Evolutionary conservation across 2,329 filamentous ascomycete genomes (phyloP), one percentile per base, ranked within the genome.

Genomic region (Pseudogymnoascus sp.): DNA sequence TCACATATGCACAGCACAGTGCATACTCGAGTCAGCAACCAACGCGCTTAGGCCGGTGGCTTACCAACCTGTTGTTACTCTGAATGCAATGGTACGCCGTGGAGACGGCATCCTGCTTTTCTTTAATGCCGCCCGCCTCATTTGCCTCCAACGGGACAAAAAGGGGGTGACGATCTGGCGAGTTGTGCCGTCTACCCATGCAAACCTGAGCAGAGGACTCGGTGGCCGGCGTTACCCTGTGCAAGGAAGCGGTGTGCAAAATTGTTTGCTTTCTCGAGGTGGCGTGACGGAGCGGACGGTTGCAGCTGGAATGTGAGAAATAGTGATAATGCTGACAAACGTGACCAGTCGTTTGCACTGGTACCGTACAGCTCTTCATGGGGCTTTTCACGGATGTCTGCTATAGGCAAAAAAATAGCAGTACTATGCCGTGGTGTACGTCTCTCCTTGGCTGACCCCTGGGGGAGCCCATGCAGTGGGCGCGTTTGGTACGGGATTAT

Each of bases 1-100:
- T 56, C 50, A 56, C n/a, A 33, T 56, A 56, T 56, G 50, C 50
- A 56, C 26, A 56, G n/a, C 26, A 56, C 50, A 33, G 28, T 56
- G 28, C 50, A 33, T 56, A 33, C 50, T 56, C 26, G 46, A 56
- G 46, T 31, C 26, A 56, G n/a, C 46, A 56, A 56, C 46, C 46
- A 33, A 19, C 26, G 26, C 50, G 50, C 28, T 33, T n/a, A 26
- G 50, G 28, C n/a, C n/a, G 26, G 50, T 56, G 50, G 50, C 26
- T 56, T 56, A 56, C n/a, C 50, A 56, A 56, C 28, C 8, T 31
- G 26, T 5, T 56, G 50, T 33, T 56, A 56, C 50, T 56, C 50
- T 19, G 8, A 33, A 33, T 56, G 50, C 26, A 56, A 56, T 56
- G 50, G 28, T 56, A 56, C 50, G n/a, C 2, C 28, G 50, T 56